Evolutionary conservation across 352 stramenopile genomes (phyloP).

Genomic region (Globisporangium radiosum): DNA sequence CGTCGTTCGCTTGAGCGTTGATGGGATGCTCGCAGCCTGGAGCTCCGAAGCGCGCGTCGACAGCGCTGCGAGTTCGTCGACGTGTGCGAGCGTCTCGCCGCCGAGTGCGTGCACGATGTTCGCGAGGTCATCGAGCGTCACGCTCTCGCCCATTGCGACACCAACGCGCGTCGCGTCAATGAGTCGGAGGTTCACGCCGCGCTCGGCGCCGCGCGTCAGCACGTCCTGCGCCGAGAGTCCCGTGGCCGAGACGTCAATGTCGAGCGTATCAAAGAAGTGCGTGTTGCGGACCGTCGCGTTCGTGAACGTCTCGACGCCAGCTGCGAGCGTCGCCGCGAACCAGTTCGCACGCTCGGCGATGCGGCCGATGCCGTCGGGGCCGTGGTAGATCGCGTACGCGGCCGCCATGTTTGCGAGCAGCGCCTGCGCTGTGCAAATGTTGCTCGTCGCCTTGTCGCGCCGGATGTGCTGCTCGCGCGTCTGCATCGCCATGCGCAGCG

Average conservation of each 20-base stretch:
- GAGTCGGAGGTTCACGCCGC: conserved; percentile 84
- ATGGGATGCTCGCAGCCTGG: conserved; percentile 52
- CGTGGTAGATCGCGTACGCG: conserved; percentile 98
- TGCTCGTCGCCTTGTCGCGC: conserved; percentile 98
- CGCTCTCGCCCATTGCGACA: conserved; percentile 96
- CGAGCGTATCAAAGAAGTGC: conserved; percentile 97
- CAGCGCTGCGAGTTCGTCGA: conserved; percentile 50
- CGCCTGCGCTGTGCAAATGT: conserved; percentile 99
- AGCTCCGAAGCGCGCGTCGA: conserved; percentile 43
- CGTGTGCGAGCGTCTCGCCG: conserved; percentile 21
- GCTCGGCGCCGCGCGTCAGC: conserved; percentile 45
- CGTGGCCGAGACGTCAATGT: conserved; percentile 83
- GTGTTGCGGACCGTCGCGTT: conserved; percentile 49
- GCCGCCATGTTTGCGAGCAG: conserved; percentile 98
- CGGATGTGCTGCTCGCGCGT: conserved; percentile 98
- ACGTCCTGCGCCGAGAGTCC: conserved; percentile 78
- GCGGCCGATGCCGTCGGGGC: conserved; percentile 90
- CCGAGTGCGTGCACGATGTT: conserved; percentile 83
- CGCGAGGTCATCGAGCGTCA: conserved; percentile 87
- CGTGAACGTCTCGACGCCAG: conserved; percentile 85
- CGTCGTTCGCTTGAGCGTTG: conserved; percentile 46
- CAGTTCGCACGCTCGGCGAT: conserved; percentile 94
- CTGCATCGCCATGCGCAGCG: conserved; percentile 99
- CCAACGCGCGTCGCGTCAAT: conserved; percentile 87
- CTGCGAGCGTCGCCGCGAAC: conserved; percentile 84